These are phyloP conservation scores for Exophiala oligosperma DNA, from an alignment of 2,329 filamentous ascomycete genomes.

Conservation along the genomic window DNA sequence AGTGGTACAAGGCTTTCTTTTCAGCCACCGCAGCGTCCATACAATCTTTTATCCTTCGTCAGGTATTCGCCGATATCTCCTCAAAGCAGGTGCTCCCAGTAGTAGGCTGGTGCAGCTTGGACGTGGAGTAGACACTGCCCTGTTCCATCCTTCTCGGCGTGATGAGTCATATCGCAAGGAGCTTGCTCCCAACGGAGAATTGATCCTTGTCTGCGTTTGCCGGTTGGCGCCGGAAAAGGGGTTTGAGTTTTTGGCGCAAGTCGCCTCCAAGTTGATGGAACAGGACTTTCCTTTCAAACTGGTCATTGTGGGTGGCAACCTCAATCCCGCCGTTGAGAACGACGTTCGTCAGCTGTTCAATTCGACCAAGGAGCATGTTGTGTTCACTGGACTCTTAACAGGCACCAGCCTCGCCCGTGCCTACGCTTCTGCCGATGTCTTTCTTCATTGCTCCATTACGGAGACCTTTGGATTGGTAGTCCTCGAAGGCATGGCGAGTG, in stretches of 20 bases:
- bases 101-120: conserved; percentile 62
- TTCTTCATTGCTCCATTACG: conserved; percentile 69
- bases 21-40: conserved; percentile 60
- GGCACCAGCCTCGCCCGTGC: conserved; percentile 63
- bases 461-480: conserved; percentile 73
- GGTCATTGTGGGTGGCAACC: conserved; percentile 67
- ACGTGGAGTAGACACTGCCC: conserved; percentile 63
- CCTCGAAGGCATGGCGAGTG: conserved; percentile 69
- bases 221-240: conserved; percentile 70
- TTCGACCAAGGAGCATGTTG: conserved; percentile 54
- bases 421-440: conserved; percentile 69
- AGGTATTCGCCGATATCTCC: conserved; percentile 63
- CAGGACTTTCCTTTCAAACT: conserved; percentile 60
- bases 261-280: conserved; percentile 54
- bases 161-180: conserved; percentile 53
- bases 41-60: conserved; percentile 69
- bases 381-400: conserved; percentile 67
- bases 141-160: conserved; percentile 59
- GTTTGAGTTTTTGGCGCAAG: conserved; percentile 65
- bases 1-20: conserved; percentile 66
- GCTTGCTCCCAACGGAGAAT: conserved; percentile 62
- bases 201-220: conserved; percentile 66
- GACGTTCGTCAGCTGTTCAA: conserved; percentile 63
- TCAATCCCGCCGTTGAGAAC: conserved; percentile 61
- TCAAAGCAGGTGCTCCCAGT: conserved; percentile 55